Base-by-base conservation (phyloP, 768 basidiomycete genomes). In the Lentinula lateritia region DNA sequence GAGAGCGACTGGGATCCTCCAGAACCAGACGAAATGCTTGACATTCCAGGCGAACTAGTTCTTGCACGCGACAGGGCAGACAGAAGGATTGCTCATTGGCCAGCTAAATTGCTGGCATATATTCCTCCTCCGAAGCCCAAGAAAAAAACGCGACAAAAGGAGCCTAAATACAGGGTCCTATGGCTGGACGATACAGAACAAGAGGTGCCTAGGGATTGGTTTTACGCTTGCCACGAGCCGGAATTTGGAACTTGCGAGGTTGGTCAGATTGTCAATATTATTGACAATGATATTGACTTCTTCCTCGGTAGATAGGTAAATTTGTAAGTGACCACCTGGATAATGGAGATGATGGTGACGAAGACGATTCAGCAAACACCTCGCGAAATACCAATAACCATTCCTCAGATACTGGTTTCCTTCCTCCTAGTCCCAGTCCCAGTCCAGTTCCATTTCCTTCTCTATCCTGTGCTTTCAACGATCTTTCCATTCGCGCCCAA, bases 41-140 rank as follows among this genome's bases (percentile, higher is more conserved):
- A 79, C 15, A 82, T 90, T 41, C 89, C 88, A 2, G 90, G 88
- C 2, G 90, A 92, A 69, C 70, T 85, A 0, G 73, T 91, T 2
- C 75, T 91, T 12, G 86, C 86, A 6, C 69, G 75, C 23, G 81
- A 79, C 2, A 71, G 65, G 46, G 71, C 71, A 58, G 68, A 65
- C 20, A 67, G 65, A n/a, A 69, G 69, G 6, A 64, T 66, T 5
- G 65, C 69, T 15, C 87, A 86, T 66, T 93, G 90, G 90, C 89
- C 90, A 2, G 90, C 86, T 1, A 75, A 75, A 67, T 72, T 92
- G 43, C 66, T 85, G 9, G 74, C 66, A 0, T 89, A 86, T 65
- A 60, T 82, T 23, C 75, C 78, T 12, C 20, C 50, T 23, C 78
- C 85, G 5, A 73, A 66, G 52, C 73, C 72, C 28, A 70, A 72